Evolutionary conservation across 1,284 basidiomycete genomes (phyloP).

Genomic region (Leucoagaricus sp.): DNA sequence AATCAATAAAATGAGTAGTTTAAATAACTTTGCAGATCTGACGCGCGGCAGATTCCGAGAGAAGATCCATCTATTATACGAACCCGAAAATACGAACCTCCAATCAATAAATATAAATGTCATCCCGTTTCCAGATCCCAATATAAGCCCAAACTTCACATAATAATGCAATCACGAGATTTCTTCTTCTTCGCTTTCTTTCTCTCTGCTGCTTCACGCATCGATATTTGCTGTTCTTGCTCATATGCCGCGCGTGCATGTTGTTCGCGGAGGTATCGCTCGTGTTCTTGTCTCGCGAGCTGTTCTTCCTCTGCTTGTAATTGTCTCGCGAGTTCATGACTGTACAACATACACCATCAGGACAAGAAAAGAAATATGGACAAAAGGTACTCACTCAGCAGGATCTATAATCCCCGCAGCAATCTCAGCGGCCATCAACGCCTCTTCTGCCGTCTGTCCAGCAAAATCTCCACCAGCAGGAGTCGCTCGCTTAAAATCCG

Average conservation of each 20-base stretch:
- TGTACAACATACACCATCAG: conserved; percentile 26
- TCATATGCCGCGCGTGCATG: conserved; percentile 32
- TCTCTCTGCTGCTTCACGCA: conserved; percentile 20
- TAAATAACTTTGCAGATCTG: no score
- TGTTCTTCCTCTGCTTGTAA: conserved; percentile 77
- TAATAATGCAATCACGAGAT: conserved; percentile 63
- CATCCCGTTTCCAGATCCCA: no score
- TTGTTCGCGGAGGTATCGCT: conserved; percentile 36
- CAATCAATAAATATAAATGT: no score
- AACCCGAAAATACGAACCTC: conserved; percentile 4
- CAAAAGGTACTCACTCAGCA: conserved; percentile 40
- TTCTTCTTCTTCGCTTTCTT: conserved; percentile 47
- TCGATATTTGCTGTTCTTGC: conserved; percentile 25
- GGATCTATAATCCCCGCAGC: conserved; percentile 33
- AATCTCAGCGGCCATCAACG: conserved; percentile 45
- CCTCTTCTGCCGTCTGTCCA: conserved; percentile 67
- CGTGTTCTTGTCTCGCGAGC: conserved; percentile 42
- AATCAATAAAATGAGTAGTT: no score
- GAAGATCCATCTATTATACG: neutral
- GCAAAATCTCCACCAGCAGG: conserved; percentile 82
- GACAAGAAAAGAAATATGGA: conserved; percentile 1
- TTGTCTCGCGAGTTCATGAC: conserved; percentile 64
- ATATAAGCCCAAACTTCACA: conserved; percentile 52
- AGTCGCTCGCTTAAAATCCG: conserved; percentile 58
- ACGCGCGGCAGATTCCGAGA: conserved; percentile 4